Base-by-base conservation (phyloP, 1,139 yeast species). In the Geotrichum australiense region DNA sequence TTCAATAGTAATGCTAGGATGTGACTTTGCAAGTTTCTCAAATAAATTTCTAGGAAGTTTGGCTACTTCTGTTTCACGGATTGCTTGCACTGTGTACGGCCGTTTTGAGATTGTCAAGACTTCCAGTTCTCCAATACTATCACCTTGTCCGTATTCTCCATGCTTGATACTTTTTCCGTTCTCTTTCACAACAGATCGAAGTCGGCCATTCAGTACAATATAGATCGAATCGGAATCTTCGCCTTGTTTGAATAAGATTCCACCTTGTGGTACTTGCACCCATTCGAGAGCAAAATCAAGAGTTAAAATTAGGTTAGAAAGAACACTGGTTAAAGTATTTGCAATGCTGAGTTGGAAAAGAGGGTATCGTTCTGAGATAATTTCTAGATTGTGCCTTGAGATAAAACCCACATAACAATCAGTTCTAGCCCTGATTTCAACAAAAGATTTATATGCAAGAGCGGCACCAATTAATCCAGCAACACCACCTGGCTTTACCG, bases 241-340 rank as follows among this genome's bases (percentile, higher is more conserved):
- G 1, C 89, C 94, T 57, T 91, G 93, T 2, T 78, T 73, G 53
- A 84, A 86, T 22, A 91, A 62, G 0, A 80, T 73, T 41, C 80
- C 80, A 0, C 97, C 96, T 0, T 96, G 93, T 12, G 80, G 79
- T 4, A 85, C 70, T 49, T 86, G 95, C 38, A 91, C 78, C 98
- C 98, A 91, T 59, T 91, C 98, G 39, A 91, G 66, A 0, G 97
- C 96, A 62, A 84, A 85, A 58, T 91, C 98, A 35, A 91, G 74
- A 41, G 82, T 78, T 35, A 83, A 61, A 36, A 91, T 68, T 46
- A 83, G 75, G 24, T 74, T 68, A 25, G 91, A 80, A 35, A 91
- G 63, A 2, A 83, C 69, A 20, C 70, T 71, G 38, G 85, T 79
- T 50, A 89, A 64, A 14, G 78, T 73, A 42, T 78, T 76, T 0